Conservation (phyloP, 805 yeast species). For the Blastobotrys mokoenaii region DNA sequence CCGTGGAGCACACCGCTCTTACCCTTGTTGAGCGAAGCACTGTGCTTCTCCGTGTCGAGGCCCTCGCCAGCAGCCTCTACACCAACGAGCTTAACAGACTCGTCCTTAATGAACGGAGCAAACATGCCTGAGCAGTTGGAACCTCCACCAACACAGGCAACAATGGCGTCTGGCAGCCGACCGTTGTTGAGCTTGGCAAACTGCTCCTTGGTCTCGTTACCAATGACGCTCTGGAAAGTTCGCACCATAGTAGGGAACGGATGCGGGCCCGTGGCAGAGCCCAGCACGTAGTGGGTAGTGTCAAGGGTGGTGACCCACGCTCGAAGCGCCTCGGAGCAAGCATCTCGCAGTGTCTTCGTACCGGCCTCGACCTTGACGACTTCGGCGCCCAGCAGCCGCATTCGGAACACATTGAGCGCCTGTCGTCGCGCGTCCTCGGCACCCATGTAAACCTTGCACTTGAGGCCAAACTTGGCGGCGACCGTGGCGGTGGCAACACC, state of each 20-base stretch:
- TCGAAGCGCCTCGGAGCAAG: conserved; percentile 94
- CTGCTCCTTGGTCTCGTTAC: conserved; percentile 88
- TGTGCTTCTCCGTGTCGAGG: conserved; percentile 75
- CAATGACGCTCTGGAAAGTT: conserved; percentile 96
- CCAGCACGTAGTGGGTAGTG: conserved; percentile 90
- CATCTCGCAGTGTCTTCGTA: conserved; percentile 93
- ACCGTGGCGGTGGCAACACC: conserved; percentile 46
- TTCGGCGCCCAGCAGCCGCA: conserved; percentile 92
- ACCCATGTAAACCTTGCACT: conserved; percentile 96
- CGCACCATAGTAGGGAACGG: conserved; percentile 98
- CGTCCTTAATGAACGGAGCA: conserved; percentile 82
- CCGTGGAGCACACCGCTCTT: conserved; percentile 98
- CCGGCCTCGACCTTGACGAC: conserved; percentile 93
- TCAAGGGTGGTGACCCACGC: conserved; percentile 85
- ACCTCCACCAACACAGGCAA: conserved; percentile 99
- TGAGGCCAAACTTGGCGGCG: conserved; percentile 62
- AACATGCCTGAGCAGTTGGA: conserved; percentile 95
- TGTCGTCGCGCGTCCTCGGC: conserved; percentile 99
- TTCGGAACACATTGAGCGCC: conserved; percentile 95
- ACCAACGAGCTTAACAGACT: conserved; percentile 73
- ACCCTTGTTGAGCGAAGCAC: conserved; percentile 94
- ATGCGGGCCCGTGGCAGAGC: conserved; percentile 98
- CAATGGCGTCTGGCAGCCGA: conserved; percentile 83
- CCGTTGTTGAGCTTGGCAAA: conserved; percentile 72
- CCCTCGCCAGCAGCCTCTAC: conserved; percentile 99